A percentile compares a stretch with the other conserved stretches of the same genome.
These are phyloP conservation scores for Elasticomyces elasticus DNA, from an alignment of 495 filamentous ascomycete species.

Conservation along the genomic window DNA sequence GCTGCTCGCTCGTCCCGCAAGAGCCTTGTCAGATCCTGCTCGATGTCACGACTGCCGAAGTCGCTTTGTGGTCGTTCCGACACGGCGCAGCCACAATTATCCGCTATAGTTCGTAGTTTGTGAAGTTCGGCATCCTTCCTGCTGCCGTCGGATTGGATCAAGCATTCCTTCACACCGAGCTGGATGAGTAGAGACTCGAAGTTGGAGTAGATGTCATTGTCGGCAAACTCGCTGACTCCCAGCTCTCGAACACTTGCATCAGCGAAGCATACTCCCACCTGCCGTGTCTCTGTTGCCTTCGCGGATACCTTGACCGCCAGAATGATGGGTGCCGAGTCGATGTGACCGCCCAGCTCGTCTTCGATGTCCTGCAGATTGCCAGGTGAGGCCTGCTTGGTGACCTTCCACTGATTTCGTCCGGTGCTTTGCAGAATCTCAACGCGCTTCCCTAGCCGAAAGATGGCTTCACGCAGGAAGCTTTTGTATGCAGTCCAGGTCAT, in stretches of 20 bases:
- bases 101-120: slow-evolving; percentile 79
- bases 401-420: slow-evolving; percentile 79
- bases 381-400: slow-evolving; percentile 72
- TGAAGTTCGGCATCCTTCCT: slow-evolving; percentile 80
- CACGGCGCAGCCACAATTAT: slow-evolving; percentile 82
- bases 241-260: slow-evolving; percentile 95
- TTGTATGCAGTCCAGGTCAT: slow-evolving; percentile 89
- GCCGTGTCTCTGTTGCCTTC: slow-evolving; percentile 73
- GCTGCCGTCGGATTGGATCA: slow-evolving; percentile 64
- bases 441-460: slow-evolving; percentile 81
- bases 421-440: slow-evolving; percentile 79
- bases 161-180: slow-evolving; percentile 86
- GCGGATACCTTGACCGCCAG: slow-evolving; percentile 85
- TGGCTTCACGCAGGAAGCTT: slow-evolving; percentile 87
- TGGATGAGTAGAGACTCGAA: slow-evolving; percentile 95
- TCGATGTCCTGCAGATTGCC: slow-evolving; percentile 96
- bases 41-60: slow-evolving; percentile 86
- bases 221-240: slow-evolving; percentile 92
- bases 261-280: slow-evolving; percentile 92
- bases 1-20: slow-evolving; percentile 75
- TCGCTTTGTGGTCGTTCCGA: slow-evolving; percentile 66
- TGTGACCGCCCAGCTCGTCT: slow-evolving; percentile 81
- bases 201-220: slow-evolving; percentile 97
- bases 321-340: slow-evolving; percentile 86
- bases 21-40: slow-evolving; percentile 82